phyloP scores from a whole-genome alignment of 306 rosid genomes.

The Ceratonia siliqua region DNA sequence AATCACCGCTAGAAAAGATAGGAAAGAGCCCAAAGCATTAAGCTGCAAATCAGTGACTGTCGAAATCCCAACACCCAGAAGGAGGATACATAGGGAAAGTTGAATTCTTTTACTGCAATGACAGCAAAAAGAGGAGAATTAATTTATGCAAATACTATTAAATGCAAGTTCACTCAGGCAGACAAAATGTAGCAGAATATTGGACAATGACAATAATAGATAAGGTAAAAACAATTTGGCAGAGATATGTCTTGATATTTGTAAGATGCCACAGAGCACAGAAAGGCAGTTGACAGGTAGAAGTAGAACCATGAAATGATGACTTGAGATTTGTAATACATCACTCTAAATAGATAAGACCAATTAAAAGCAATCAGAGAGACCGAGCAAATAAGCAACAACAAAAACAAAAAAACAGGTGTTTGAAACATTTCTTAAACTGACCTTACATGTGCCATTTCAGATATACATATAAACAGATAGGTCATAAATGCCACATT shows the following conservation, averaged over 20 bases:
- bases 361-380: neutral
- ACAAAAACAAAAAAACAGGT: neutral
- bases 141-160: conserved; percentile 12
- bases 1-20: conserved; percentile 83
- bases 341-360: neutral
- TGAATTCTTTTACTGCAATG: conserved; percentile 83
- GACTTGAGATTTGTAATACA: neutral
- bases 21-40: conserved; percentile 77
- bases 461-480: conserved; percentile 14
- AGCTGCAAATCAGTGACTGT: conserved; percentile 95
- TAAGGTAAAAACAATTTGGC: conserved; percentile 13
- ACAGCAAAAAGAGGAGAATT: conserved; percentile 30
- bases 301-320: neutral
- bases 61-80: conserved; percentile 92
- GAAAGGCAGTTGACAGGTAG: neutral
- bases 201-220: neutral
- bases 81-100: conserved; percentile 74
- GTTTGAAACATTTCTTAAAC: conserved; percentile 4
- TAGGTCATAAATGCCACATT: conserved; percentile 10
- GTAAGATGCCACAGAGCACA: neutral
- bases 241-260: too few species aligned
- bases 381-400: neutral
- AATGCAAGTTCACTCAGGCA: conserved; percentile 1
- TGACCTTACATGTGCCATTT: conserved; percentile 3
- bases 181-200: neutral